These are phyloP conservation scores for Adenanthera pavonina DNA, from an alignment of 306 rosid genomes.

Conservation along the genomic window DNA sequence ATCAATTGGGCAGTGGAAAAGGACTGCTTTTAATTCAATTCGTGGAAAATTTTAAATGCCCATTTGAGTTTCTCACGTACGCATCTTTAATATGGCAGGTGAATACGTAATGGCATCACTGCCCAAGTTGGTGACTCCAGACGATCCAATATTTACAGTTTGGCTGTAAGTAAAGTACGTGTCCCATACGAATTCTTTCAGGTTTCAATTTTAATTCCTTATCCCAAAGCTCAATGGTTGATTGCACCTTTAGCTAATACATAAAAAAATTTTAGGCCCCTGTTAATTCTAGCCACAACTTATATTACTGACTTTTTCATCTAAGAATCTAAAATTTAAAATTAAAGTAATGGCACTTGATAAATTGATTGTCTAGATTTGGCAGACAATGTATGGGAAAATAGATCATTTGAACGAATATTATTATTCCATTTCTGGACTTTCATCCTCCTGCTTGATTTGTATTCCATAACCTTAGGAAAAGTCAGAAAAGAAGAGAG, in stretches of 20 bases:
- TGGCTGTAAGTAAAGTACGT: not conserved
- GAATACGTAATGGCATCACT: conserved; percentile 24
- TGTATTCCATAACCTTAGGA: not conserved
- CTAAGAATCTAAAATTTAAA: no score
- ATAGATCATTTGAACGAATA: not conserved
- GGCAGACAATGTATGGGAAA: not conserved
- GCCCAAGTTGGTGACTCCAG: conserved; percentile 23
- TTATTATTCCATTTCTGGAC: not conserved
- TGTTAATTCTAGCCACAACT: not conserved
- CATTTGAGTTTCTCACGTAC: not conserved
- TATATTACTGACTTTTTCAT: not conserved
- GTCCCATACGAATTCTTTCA: not conserved
- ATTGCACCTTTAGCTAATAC: no score
- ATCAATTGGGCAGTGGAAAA: not conserved
- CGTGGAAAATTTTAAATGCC: not conserved
- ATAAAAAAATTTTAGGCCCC: no score
- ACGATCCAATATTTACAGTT: not conserved
- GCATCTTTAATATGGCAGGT: conserved; percentile 40
- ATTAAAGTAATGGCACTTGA: no score
- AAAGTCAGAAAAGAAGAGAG: not conserved
- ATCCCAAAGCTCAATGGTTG: no score
- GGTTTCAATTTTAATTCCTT: not conserved
- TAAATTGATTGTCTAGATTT: no score
- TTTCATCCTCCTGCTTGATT: not conserved
- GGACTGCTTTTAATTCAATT: conserved; percentile 20